These are phyloP conservation scores for Hygrocybe punicea DNA, from an alignment of 768 basidiomycete genomes.

Conservation along the genomic window DNA sequence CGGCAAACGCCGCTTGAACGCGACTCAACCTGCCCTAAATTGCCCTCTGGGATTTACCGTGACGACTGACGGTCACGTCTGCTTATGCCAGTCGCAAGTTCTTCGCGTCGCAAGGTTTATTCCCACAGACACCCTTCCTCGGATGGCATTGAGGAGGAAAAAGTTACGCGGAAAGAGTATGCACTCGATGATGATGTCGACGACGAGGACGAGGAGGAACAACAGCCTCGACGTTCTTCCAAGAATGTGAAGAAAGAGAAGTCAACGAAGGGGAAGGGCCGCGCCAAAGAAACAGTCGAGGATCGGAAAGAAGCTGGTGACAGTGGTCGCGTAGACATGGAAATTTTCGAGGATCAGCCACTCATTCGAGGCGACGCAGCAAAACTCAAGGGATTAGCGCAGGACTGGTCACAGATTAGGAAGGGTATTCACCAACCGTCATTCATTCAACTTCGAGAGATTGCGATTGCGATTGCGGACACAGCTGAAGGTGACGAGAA, in stretches of 20 bases:
- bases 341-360: constrained; percentile 64
- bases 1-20: constrained; percentile 19
- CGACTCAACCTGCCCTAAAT: constrained; percentile 29
- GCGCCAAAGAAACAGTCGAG: constrained; percentile 14
- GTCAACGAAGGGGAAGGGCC: constrained; percentile 23
- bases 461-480: constrained; percentile 61
- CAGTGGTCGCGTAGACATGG: constrained; percentile 51
- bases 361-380: constrained; percentile 49
- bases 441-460: constrained; percentile 46
- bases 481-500: constrained; percentile 51
- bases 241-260: constrained; percentile 35
- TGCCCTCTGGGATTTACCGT: no score
- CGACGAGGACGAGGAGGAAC: constrained; percentile 44
- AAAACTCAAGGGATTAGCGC: constrained; percentile 54
- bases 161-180: constrained; percentile 31
- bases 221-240: constrained; percentile 30
- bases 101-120: constrained; percentile 40
- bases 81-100: constrained; percentile 39
- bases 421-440: constrained; percentile 44
- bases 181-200: constrained; percentile 47
- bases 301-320: constrained; percentile 46
- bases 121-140: constrained; percentile 48
- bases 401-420: constrained; percentile 61
- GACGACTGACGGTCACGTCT: neutral
- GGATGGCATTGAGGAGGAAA: constrained; percentile 57